Percentiles rank a stretch among this genome's conserved stretches.
phyloP scores from a whole-genome alignment of 371 early-diverging fungal genomes.

The Mucor plumbeus region DNA sequence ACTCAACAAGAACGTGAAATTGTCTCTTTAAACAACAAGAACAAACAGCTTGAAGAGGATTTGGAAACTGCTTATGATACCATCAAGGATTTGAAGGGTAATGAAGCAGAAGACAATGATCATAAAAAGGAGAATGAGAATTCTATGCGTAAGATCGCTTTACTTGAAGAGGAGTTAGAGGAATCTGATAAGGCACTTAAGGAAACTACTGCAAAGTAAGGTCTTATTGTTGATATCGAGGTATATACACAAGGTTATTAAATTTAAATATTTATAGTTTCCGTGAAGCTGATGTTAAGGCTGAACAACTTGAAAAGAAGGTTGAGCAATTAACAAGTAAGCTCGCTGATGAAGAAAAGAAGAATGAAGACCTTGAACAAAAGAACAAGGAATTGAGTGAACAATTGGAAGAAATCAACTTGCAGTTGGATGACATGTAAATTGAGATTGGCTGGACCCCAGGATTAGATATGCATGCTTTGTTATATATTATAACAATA shows the following conservation, averaged over 20 bases:
- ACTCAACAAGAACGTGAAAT: conserved; percentile 76
- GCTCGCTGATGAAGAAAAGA: conserved; percentile 62
- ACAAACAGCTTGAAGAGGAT: conserved; percentile 68
- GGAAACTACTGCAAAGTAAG: conserved; percentile 75
- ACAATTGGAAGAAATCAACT: conserved; percentile 75
- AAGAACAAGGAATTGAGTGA: conserved; percentile 65
- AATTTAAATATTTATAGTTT: conserved; percentile 50
- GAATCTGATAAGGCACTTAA: conserved; percentile 70
- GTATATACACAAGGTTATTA: too few relatives aligned
- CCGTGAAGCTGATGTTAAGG: conserved; percentile 79
- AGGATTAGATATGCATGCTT: neutral
- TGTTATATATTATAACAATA: neutral
- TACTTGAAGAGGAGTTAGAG: conserved; percentile 74
- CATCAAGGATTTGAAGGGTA: conserved; percentile 64
- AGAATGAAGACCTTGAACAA: conserved; percentile 62
- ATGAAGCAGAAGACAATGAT: conserved; percentile 65
- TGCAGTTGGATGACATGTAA: conserved; percentile 75
- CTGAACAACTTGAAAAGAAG: conserved; percentile 82
- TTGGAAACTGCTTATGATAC: conserved; percentile 65
- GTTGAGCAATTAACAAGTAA: conserved; percentile 70
- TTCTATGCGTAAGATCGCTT: conserved; percentile 63
- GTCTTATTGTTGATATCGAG: neutral
- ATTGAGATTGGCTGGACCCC: conserved; percentile 1
- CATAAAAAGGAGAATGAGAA: conserved; percentile 68
- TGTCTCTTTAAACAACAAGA: conserved; percentile 71